These are phyloP conservation scores for Mycosarcoma mackinlayi DNA, from an alignment of 1,284 basidiomycete species.

Conservation along the genomic window DNA sequence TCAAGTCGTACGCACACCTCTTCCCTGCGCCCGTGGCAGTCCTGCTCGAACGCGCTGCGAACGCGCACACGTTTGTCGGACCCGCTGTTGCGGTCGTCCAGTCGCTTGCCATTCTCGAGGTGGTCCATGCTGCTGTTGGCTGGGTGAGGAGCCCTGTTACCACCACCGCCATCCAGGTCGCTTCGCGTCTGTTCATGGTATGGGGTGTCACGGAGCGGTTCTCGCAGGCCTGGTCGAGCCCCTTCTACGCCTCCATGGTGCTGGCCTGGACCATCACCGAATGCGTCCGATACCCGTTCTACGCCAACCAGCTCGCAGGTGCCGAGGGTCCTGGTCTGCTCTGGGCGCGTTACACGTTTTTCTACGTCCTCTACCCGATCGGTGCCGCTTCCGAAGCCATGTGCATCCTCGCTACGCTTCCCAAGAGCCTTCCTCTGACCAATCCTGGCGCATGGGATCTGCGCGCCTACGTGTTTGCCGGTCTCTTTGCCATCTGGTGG, in stretches of 20 bases:
- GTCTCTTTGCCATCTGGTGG: conserved; percentile 87
- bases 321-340: conserved; percentile 53
- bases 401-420: conserved; percentile 82
- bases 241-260: conserved; percentile 90
- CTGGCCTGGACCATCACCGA: conserved; percentile 93
- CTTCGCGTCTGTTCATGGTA: conserved; percentile 84
- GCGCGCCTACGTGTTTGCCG: conserved; percentile 70
- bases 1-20: conserved; percentile 44
- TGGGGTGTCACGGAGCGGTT: conserved; percentile 74
- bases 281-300: conserved; percentile 90
- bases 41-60: conserved; percentile 50
- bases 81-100: conserved; percentile 56
- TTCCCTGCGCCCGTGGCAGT: conserved; percentile 40
- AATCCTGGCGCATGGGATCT: conserved; percentile 42
- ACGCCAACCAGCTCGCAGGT: conserved; percentile 76
- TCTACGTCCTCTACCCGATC: conserved; percentile 90
- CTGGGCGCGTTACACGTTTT: conserved; percentile 79
- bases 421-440: conserved; percentile 66
- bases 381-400: conserved; percentile 91
- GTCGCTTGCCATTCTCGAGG: conserved; percentile 59
- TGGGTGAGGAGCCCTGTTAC: conserved; percentile 85
- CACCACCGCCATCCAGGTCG: conserved; percentile 87
- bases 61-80: conserved; percentile 54
- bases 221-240: conserved; percentile 71
- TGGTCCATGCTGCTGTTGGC: conserved; percentile 80